Evolutionary conservation across 2,329 filamentous ascomycete species (phyloP).

Genomic region (Xylariaceae sp.): DNA sequence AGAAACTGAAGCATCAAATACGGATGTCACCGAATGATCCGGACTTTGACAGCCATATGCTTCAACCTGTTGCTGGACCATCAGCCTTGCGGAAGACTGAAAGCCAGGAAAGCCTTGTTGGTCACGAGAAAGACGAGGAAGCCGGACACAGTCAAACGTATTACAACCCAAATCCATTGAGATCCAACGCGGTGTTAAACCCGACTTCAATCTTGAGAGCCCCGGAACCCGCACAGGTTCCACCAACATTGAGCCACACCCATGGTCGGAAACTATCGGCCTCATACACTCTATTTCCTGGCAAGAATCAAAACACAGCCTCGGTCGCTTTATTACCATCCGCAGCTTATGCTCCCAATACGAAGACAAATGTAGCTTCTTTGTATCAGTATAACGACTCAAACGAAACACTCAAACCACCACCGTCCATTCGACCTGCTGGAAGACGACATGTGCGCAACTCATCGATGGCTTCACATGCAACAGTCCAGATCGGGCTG

Average conservation of each 20-base stretch:
- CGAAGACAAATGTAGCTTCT: slow-evolving; percentile 5
- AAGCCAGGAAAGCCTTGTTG: slow-evolving; percentile 32
- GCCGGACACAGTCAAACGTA: slow-evolving; percentile 11
- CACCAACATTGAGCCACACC: slow-evolving; percentile 16
- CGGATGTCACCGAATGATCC: slow-evolving; percentile 14
- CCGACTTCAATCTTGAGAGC: slow-evolving; percentile 16
- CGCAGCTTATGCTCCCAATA: slow-evolving; percentile 39
- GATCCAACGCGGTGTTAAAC: slow-evolving; percentile 29
- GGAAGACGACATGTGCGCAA: slow-evolving; percentile 47
- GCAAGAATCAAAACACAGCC: slow-evolving; percentile 23
- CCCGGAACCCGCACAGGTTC: slow-evolving; percentile 29
- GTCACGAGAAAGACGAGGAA: slow-evolving; percentile 29
- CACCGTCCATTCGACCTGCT: slow-evolving; percentile 37
- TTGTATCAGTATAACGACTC: slow-evolving; percentile 10
- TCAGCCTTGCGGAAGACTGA: slow-evolving; percentile 26
- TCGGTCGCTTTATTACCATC: slow-evolving; percentile 39
- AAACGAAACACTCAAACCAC: slow-evolving; percentile 35
- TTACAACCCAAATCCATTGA: slow-evolving; percentile 28
- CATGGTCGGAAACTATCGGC: slow-evolving; percentile 31
- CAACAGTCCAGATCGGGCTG: slow-evolving; percentile 68
- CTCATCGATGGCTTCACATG: slow-evolving; percentile 60
- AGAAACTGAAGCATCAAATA: slow-evolving; percentile 35
- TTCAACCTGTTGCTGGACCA: slow-evolving; percentile 29
- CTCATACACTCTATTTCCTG: slow-evolving; percentile 37
- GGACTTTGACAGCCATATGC: slow-evolving; percentile 31